Conservation (phyloP, 108 stramenopile genomes). For the Fragilaria radians region DNA sequence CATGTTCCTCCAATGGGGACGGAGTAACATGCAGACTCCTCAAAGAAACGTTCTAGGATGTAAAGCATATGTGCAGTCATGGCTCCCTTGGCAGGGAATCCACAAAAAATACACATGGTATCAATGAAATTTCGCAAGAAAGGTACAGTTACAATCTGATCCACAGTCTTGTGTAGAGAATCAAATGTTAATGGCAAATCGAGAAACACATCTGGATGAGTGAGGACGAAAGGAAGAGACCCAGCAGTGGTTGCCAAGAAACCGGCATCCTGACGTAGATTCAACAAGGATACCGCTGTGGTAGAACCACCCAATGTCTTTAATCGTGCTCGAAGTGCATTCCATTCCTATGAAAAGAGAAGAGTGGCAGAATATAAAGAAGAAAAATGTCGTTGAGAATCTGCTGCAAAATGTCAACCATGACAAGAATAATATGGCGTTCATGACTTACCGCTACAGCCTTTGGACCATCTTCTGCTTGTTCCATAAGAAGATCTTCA, state of each 20-base stretch:
- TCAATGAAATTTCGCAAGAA: constrained; percentile 90
- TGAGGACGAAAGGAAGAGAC: constrained; percentile 72
- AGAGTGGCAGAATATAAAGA: not conserved
- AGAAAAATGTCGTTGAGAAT: not conserved
- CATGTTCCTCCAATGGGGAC: constrained; percentile 88
- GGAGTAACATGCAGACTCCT: constrained; percentile 73
- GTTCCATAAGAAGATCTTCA: constrained; percentile 74
- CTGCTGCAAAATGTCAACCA: not conserved
- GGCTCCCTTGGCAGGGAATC: constrained; percentile 92
- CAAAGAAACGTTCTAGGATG: constrained; percentile 88
- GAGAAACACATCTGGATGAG: constrained; percentile 83
- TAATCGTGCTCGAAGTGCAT: constrained; percentile 68
- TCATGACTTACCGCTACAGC: constrained; percentile 46
- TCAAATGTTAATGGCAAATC: constrained; percentile 87
- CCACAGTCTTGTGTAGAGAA: constrained; percentile 81
- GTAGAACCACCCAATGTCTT: constrained; percentile 82
- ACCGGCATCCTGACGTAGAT: constrained; percentile 81
- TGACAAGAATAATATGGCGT: too few relatives aligned
- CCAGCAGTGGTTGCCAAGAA: constrained; percentile 89
- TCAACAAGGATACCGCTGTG: constrained; percentile 75
- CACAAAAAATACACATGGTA: constrained; percentile 92
- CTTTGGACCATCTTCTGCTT: constrained; percentile 78
- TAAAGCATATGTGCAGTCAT: constrained; percentile 89
- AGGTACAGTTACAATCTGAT: constrained; percentile 84
- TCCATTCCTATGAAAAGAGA: constrained; percentile 76